Percentiles rank a stretch among this genome's conserved stretches.
phyloP scores from a whole-genome alignment of 2,329 filamentous ascomycete genomes.

The Botrytis deweyae region DNA sequence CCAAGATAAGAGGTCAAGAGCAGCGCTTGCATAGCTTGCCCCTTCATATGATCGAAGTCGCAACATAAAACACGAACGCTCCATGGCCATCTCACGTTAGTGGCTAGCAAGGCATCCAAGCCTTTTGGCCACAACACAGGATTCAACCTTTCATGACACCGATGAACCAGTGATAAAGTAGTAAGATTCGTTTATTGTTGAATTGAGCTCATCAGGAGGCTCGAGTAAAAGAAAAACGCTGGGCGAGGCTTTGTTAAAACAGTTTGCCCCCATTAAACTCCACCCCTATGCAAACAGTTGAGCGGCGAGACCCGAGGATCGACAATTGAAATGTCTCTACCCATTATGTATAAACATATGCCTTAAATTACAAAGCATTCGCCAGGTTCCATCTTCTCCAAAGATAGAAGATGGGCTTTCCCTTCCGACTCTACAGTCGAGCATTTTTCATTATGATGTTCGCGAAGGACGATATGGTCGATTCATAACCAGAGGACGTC shows the following conservation, averaged over 20 bases:
- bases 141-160: neutral
- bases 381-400: neutral
- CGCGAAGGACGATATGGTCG: slow-evolving; percentile 29
- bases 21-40: neutral
- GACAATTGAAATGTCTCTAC: neutral
- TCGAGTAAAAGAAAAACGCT: neutral
- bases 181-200: slow-evolving; percentile 7
- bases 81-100: neutral
- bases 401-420: neutral
- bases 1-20: neutral
- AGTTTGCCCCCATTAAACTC: slow-evolving; percentile 17
- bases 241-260: slow-evolving; percentile 10
- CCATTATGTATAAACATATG: slow-evolving; percentile 5
- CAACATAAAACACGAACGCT: neutral
- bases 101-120: neutral
- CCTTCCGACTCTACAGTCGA: neutral
- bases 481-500: slow-evolving; percentile 68
- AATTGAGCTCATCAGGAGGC: slow-evolving; percentile 9
- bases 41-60: neutral
- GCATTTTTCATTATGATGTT: neutral
- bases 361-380: slow-evolving; percentile 4
- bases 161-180: neutral
- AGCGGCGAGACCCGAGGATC: slow-evolving; percentile 13
- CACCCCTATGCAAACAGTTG: slow-evolving; percentile 9
- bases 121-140: neutral